Evolutionary conservation across 1,284 basidiomycete species (phyloP).

Genomic region (Paramarasmius palmivorus): DNA sequence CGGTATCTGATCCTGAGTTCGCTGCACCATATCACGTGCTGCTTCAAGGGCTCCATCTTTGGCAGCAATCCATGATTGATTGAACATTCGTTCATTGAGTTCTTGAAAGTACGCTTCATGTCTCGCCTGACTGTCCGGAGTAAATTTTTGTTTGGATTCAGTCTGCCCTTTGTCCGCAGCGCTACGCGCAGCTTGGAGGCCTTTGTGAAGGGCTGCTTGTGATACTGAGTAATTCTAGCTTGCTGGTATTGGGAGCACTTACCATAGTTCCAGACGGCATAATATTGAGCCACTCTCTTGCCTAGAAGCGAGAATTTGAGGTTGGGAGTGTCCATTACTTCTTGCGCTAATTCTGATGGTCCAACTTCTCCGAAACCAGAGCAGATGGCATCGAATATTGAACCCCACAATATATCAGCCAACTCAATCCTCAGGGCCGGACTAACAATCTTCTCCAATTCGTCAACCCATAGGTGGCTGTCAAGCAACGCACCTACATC

Average conservation of each 20-base stretch:
- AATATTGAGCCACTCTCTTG: no score
- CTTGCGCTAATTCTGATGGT: no score
- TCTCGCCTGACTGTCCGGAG: background rate
- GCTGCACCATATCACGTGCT: background rate
- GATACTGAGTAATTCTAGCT: no score
- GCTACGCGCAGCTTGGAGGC: background rate
- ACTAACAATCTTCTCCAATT: background rate
- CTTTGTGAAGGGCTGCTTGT: no score
- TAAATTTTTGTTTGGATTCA: background rate
- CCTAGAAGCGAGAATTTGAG: no score
- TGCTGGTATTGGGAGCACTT: no score
- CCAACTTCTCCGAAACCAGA: no score
- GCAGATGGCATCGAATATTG: background rate
- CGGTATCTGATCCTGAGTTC: background rate
- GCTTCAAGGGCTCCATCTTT: background rate
- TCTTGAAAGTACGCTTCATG: background rate
- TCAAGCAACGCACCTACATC: background rate
- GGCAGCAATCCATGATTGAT: constrained; percentile 2
- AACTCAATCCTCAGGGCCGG: background rate
- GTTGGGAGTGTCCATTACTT: no score
- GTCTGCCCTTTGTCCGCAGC: background rate
- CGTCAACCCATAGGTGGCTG: background rate
- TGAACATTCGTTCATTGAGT: constrained; percentile 3
- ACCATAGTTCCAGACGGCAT: no score
- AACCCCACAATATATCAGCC: background rate